These are phyloP conservation scores for Cladophialophora chaetospira DNA, from an alignment of 2,329 filamentous ascomycete species.

Conservation along the genomic window DNA sequence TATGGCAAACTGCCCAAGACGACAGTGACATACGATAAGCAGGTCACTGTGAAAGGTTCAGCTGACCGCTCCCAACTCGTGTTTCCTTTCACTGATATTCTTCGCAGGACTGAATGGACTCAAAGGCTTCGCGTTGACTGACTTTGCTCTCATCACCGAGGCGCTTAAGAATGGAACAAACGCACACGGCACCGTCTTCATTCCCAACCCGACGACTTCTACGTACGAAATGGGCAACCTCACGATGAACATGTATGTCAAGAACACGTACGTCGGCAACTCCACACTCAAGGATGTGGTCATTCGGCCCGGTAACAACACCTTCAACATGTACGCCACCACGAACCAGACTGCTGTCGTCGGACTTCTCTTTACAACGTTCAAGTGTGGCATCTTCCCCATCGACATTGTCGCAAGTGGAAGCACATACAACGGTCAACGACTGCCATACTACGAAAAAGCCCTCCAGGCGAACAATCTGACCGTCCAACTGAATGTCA, in stretches of 20 bases:
- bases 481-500: constrained; percentile 26
- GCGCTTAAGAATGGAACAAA: constrained; percentile 51
- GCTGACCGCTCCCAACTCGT: constrained; percentile 3
- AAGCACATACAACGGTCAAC: constrained; percentile 51
- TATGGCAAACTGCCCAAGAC: constrained; percentile 53
- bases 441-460: constrained; percentile 56
- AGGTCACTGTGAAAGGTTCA: constrained; percentile 58
- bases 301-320: constrained; percentile 58
- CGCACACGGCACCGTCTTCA: constrained; percentile 55
- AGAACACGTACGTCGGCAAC: constrained; percentile 53
- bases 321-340: constrained; percentile 51
- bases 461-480: constrained; percentile 53
- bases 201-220: constrained; percentile 63
- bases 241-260: constrained; percentile 55
- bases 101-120: constrained; percentile 59
- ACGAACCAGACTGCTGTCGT: constrained; percentile 48
- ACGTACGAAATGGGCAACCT: constrained; percentile 61
- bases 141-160: constrained; percentile 49
- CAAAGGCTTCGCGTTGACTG: constrained; percentile 53
- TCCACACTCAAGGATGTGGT: constrained; percentile 54
- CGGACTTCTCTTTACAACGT: constrained; percentile 32
- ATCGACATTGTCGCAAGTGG: constrained; percentile 54
- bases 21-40: constrained; percentile 58
- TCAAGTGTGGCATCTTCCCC: constrained; percentile 48
- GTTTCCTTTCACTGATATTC: background rate